phyloP scores from a whole-genome alignment of 73 alveolate species.

The Loxodes magnus region DNA sequence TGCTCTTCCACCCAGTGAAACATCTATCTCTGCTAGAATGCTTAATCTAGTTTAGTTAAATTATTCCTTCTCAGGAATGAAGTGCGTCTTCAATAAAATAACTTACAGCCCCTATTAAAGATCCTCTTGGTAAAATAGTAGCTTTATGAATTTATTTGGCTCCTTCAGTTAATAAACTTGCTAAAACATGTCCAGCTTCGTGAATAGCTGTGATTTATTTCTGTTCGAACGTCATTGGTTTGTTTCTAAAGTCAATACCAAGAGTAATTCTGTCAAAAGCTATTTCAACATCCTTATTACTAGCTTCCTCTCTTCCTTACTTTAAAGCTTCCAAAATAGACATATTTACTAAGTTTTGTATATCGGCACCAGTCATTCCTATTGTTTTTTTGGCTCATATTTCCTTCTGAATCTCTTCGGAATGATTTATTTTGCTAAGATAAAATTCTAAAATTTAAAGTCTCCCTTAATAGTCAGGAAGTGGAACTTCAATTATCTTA shows the following conservation, averaged over 20 bases:
- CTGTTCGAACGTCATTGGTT: constrained; percentile 49
- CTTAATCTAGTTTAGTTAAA: constrained; percentile 9
- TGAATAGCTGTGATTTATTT: constrained; percentile 66
- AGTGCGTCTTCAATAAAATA: not conserved
- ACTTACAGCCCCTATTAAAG: constrained; percentile 24
- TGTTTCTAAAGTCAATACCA: constrained; percentile 57
- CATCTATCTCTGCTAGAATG: constrained; percentile 42
- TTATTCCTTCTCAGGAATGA: constrained; percentile 4
- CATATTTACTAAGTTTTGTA: constrained; percentile 52
- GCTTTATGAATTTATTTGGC: constrained; percentile 68
- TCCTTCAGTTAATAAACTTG: constrained; percentile 36
- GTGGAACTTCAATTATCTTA: constrained; percentile 50
- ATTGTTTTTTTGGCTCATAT: constrained; percentile 78
- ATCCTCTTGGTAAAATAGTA: constrained; percentile 69
- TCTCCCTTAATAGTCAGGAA: constrained; percentile 8
- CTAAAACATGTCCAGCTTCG: constrained; percentile 78
- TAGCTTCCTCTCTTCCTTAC: constrained; percentile 28
- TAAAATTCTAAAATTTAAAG: constrained; percentile 41
- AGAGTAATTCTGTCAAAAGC: constrained; percentile 69
- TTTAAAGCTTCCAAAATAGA: constrained; percentile 67
- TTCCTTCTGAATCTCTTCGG: constrained; percentile 33
- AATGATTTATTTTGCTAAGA: constrained; percentile 39
- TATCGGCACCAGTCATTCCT: constrained; percentile 89
- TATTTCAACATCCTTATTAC: constrained; percentile 34
- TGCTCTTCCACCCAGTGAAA: constrained; percentile 62